Conservation (phyloP, 2,329 filamentous ascomycete genomes). For the Diaporthe vaccinii region DNA sequence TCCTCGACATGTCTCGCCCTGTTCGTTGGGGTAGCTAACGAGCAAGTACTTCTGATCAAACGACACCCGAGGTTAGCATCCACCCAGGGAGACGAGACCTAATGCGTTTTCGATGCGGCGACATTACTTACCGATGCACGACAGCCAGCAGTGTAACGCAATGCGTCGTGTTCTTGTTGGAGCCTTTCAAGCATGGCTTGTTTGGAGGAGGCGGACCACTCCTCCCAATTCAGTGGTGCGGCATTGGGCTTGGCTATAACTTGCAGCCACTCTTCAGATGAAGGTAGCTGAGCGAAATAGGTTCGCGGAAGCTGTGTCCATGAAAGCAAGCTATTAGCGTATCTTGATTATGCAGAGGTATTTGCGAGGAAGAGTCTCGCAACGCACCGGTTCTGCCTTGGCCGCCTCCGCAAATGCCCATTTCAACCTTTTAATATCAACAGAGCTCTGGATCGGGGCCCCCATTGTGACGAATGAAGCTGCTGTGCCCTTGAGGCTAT, state of each 20-base stretch:
- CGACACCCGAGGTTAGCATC: background rate
- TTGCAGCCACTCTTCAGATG: conserved; percentile 16
- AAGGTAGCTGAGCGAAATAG: background rate
- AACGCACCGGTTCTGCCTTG: conserved; percentile 25
- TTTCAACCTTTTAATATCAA: conserved; percentile 18
- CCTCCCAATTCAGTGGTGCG: conserved; percentile 4
- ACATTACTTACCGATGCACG: background rate
- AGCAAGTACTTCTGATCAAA: conserved; percentile 13
- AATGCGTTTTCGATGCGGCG: background rate
- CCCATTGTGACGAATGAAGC: conserved; percentile 12
- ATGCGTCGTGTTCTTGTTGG: conserved; percentile 1
- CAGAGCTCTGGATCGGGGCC: background rate
- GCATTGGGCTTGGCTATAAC: conserved; percentile 10
- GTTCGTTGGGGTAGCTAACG: background rate
- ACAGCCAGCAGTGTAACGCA: conserved; percentile 13
- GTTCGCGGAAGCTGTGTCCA: conserved; percentile 8
- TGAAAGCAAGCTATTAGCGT: background rate
- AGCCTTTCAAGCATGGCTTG: conserved; percentile 4
- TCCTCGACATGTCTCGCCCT: background rate
- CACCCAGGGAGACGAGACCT: too few species aligned
- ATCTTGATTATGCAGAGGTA: background rate
- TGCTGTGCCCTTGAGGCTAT: background rate
- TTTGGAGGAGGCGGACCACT: conserved; percentile 17
- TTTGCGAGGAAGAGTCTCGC: fast-evolving
- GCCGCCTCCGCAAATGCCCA: conserved; percentile 22